Base-by-base conservation (phyloP, 192 early-diverging fungal genomes). In the Backusella circina region DNA sequence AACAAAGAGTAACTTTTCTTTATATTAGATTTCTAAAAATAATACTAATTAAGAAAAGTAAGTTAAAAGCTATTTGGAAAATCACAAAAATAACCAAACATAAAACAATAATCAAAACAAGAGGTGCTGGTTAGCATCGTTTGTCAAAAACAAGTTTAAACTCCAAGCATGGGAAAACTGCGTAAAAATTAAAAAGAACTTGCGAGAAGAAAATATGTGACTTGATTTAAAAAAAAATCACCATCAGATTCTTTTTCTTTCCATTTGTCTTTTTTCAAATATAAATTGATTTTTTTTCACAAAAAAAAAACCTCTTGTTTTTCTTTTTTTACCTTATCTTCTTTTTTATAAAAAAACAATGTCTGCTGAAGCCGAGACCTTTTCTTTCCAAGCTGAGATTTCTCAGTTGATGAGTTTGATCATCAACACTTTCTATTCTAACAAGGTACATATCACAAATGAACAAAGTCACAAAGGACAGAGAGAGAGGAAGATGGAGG, bases 341-440 rank as follows among this genome's bases (percentile, higher is more conserved):
- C 26, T 57, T 57, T 13, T 57, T 61, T 15, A 47, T 50, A 44
- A 57, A 54, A 61, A 51, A 50, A 79, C 36, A 41, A 79, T 79
- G 78, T 65, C 75, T 74, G 41, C 28, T 37, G 82, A 85, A 82
- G 82, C 91, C 47, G 91, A 92, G 84, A 91, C 90, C 77, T 96
- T 96, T 85, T 89, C 91, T 80, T 97, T 98, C 89, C 93, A 98
- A 90, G 97, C 97, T 93, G 98, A 99, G 91, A 97, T 99, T 82
- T 94, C 93, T 91, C 94, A 96, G 95, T 87, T 99, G 88, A 99
- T 99, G 98, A 94, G 93, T 80, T 93, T 99, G 83, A 98, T 99
- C 91, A 98, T 99, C 92, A 99, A 99, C 93, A 98, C 98, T 79
- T 97, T 99, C 86, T 99, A 99, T 89, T 93, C 92, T 67, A 95